Base-by-base conservation (phyloP, 768 basidiomycete genomes). In the Podaxis rugospora region DNA sequence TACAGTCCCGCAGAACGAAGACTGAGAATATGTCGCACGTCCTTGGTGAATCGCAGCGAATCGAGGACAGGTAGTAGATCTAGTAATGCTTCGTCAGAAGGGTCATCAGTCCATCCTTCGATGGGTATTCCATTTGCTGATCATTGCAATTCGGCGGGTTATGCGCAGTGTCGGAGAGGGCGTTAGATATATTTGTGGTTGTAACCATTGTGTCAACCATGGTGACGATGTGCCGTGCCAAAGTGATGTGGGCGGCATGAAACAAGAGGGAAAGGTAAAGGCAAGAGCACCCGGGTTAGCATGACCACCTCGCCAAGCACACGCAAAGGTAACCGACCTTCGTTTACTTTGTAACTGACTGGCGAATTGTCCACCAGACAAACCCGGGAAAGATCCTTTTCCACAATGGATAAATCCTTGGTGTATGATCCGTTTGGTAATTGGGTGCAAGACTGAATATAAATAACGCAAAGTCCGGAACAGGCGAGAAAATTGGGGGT, bases 81-180 rank as follows among this genome's bases (percentile, higher is more conserved):
- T 59, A 99, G 87, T 59, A 99, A 79, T 21, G 96, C 97, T 75
- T 98, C 93, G 76, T 99, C 97, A 62, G 88, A 86, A 35, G 93
- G 95, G 75, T 99, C 97, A 62, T 95, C 89, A 23, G 95, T 98
- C 97, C 97, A 98, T 52, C 97, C 97, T 80, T 98, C 96, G 74
- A 99, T 93, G 36, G 97, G 97, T 69, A 99, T 94, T 55, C 95
- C 97, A 72, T 99, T 99, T 56, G 93, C 97, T 98, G 71, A 49
- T 56, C 47, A 49, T 21, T 11, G 4, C 23, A 49, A 47, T 18
- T 5, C 46, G 52, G 44, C 23, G 25, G 32, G 16, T 23, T 13
- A 27, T 14, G 27, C 21, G 52, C n/a, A 4, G 42, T 25, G 32
- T 18, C 40, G 60, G 55, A 6, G 51, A 11, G 50, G 32, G 7